A percentile compares a stretch with the other conserved stretches of the same genome.
These are phyloP conservation scores for Rhodofomes roseus DNA, from an alignment of 1,284 basidiomycete species.

Conservation along the genomic window DNA sequence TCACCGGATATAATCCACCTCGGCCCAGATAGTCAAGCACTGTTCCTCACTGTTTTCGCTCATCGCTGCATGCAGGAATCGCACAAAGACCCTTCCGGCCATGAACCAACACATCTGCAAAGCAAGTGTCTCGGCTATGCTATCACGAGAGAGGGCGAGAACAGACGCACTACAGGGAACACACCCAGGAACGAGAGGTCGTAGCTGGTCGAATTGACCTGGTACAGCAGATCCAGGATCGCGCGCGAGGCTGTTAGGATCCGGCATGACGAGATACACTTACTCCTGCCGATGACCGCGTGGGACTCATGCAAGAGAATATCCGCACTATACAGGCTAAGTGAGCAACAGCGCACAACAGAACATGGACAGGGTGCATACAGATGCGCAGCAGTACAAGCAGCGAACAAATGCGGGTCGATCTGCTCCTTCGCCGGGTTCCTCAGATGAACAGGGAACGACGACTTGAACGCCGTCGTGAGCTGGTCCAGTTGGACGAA, in stretches of 20 bases:
- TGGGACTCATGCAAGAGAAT: constrained; percentile 73
- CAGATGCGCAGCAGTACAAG: constrained; percentile 61
- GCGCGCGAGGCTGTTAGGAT: constrained; percentile 61
- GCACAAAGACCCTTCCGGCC: constrained; percentile 58
- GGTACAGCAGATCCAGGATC: constrained; percentile 65
- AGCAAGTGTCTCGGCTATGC: not conserved
- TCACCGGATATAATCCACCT: constrained; percentile 64
- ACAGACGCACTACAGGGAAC: constrained; percentile 48
- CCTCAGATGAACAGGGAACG: constrained; percentile 55
- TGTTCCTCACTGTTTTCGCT: constrained; percentile 51
- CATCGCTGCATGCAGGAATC: constrained; percentile 58
- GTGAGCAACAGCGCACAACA: constrained; percentile 1
- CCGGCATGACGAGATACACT: constrained; percentile 63
- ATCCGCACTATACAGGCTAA: constrained; percentile 41
- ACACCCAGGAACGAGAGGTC: constrained; percentile 63
- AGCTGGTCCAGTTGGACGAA: constrained; percentile 65
- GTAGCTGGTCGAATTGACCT: constrained; percentile 63
- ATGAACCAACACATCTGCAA: constrained; percentile 66
- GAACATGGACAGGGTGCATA: constrained; percentile 29
- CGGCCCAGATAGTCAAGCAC: constrained; percentile 49
- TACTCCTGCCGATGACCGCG: constrained; percentile 50
- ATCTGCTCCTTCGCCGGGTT: constrained; percentile 51
- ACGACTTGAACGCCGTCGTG: constrained; percentile 50
- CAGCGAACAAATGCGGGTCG: constrained; percentile 64
- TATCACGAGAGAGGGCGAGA: too few species aligned